Percentiles rank a stretch among this genome's conserved stretches.
Evolutionary conservation across 768 basidiomycete genomes (phyloP).

Genomic region (Mycena olivaceomarginata): DNA sequence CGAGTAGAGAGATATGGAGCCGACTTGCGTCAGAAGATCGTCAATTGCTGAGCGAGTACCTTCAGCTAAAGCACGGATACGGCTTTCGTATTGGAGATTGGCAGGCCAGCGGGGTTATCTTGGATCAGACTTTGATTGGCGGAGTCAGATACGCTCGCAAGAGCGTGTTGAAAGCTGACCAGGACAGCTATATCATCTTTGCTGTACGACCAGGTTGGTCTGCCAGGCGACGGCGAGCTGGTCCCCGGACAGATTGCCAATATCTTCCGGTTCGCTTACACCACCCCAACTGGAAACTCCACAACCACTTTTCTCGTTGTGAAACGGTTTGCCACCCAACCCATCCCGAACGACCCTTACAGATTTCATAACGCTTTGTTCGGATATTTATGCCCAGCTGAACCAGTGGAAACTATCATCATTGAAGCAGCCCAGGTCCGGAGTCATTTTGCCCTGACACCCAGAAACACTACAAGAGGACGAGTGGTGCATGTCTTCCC

Average conservation of each 20-base stretch:
- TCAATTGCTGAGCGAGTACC: neutral
- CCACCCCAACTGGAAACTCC: neutral
- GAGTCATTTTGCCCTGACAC: neutral
- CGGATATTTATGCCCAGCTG: neutral
- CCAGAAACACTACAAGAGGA: neutral
- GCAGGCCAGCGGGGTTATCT: conserved; percentile 4
- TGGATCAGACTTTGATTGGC: conserved; percentile 17
- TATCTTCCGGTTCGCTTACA: neutral
- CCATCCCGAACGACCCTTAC: neutral
- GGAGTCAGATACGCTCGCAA: conserved; percentile 18
- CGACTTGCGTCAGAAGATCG: conserved; percentile 4
- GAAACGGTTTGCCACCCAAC: neutral
- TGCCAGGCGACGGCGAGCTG: neutral
- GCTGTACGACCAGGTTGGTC: neutral
- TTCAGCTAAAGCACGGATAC: neutral
- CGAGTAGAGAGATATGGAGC: conserved; percentile 7
- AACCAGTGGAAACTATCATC: neutral
- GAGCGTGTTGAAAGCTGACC: neutral
- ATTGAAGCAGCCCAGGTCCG: neutral
- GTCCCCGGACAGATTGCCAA: neutral
- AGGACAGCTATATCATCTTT: conserved; percentile 29
- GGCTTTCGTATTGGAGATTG: neutral
- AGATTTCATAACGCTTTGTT: neutral
- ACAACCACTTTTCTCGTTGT: neutral
- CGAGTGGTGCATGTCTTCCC: neutral